These are phyloP conservation scores for Chloranthus sessilifolius DNA, from an alignment of 164 flowering plant genomes.

Conservation along the genomic window DNA sequence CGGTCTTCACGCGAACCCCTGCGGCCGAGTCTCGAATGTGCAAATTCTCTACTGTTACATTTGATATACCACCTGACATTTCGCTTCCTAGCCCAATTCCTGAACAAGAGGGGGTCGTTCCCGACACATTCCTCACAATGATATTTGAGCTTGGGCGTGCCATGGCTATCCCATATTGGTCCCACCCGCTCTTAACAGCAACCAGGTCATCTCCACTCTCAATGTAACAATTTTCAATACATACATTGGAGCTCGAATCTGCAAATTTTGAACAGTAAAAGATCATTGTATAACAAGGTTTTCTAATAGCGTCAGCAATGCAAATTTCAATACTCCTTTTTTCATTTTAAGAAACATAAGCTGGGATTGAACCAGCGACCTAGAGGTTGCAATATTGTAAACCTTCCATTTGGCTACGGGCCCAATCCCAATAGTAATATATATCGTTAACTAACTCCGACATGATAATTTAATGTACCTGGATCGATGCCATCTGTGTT, in stretches of 20 bases:
- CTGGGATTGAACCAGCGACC: no score
- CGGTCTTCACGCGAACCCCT: slow-evolving; percentile 87
- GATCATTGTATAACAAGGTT: no score
- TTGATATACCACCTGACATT: slow-evolving; percentile 96
- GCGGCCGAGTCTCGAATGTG: slow-evolving; percentile 81
- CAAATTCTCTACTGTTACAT: slow-evolving; percentile 58
- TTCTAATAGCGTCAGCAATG: no score
- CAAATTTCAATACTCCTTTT: no score
- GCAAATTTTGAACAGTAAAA: no score
- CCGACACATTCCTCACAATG: slow-evolving; percentile 70
- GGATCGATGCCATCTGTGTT: slow-evolving; percentile 99
- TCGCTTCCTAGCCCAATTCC: slow-evolving; percentile 98
- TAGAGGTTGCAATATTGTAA: no score
- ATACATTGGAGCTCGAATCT: slow-evolving; percentile 85
- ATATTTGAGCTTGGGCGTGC: slow-evolving; percentile 87
- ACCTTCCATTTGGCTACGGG: no score
- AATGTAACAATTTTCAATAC: slow-evolving; percentile 94
- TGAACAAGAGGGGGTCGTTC: slow-evolving; percentile 97
- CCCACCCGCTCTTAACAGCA: slow-evolving; percentile 99
- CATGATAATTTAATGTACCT: slow-evolving; percentile 42
- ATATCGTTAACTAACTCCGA: no score
- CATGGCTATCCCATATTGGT: slow-evolving; percentile 81
- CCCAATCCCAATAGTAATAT: no score
- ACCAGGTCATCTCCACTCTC: slow-evolving; percentile 99
- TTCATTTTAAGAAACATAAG: no score